Base-by-base conservation (phyloP, 805 yeast species). In the Suhomyces sp. region DNA sequence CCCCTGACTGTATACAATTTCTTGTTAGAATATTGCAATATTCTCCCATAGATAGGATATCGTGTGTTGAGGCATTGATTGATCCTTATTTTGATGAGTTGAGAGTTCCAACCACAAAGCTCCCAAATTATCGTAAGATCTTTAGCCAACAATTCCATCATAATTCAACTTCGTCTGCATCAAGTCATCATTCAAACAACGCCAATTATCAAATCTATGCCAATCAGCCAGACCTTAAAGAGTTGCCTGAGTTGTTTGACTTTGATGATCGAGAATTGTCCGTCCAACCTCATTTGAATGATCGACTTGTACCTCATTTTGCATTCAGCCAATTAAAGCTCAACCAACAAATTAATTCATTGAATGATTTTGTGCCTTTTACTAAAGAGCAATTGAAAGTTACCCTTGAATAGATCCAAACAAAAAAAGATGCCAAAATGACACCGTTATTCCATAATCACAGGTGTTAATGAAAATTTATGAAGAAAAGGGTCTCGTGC, bases 1-100 rank as follows among this genome's bases (percentile, higher is more conserved):
- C 81, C 56, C 52, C 67, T 53, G 78, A 82, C 73, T 77, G 82
- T 55, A 78, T 86, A 21, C 78, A 77, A 48, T 77, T 87, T 56
- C 70, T 87, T 55, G 75, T 77, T 35, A 69, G 74, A 56, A 76
- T 85, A 39, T 74, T 87, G 56, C 82, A 84, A 62, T 87, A 87
- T 66, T 84, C 87, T 54, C 96, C 96, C 6, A 59, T 71, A 15
- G 81, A 80, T 57, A 77, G 96, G 70, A 72, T 84, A 44, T 75
- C 81, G 52, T 86, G 93, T 35, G 66, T 77, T 15, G 75, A 79
- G 43, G 81, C 83, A 0, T 65, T 84, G 62, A 66, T 75, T 33
- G 77, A 80, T 60, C 75, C 70, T 8, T 83, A 81, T 68, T 84
- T 85, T 64, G 79, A 81, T 58, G 83, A 80, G 56, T 75, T 82